A percentile compares a stretch with the other conserved stretches of the same genome.
phyloP scores from a whole-genome alignment of 768 basidiomycete genomes.

The Cystobasidium tubakii region DNA sequence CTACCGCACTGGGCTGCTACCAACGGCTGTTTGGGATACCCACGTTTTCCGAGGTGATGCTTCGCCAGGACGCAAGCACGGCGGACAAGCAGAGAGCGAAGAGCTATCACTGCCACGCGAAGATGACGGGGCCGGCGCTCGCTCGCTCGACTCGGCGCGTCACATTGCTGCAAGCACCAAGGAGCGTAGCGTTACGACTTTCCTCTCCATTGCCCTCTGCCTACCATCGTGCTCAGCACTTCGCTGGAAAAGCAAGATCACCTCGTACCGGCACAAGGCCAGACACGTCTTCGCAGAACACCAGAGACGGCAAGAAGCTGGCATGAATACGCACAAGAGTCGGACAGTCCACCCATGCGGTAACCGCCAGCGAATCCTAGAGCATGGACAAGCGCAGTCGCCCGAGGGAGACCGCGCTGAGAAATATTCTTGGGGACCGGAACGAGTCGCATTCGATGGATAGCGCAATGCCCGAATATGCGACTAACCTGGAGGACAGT shows the following conservation, averaged over 20 bases:
- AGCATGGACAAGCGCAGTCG: constrained; percentile 9
- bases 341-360: background rate
- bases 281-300: background rate
- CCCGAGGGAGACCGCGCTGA: background rate
- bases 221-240: background rate
- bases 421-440: constrained; percentile 31
- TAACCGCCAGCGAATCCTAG: background rate
- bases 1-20: background rate
- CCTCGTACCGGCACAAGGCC: background rate
- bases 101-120: background rate
- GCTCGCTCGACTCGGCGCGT: background rate
- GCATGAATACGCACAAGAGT: background rate
- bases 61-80: background rate
- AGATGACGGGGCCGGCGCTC: background rate
- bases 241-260: background rate
- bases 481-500: constrained; percentile 18
- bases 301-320: constrained; percentile 6
- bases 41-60: background rate
- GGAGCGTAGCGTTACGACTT: constrained; percentile 3
- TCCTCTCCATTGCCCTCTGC: background rate
- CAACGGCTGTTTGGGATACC: constrained; percentile 7
- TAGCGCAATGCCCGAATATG: constrained; percentile 6
- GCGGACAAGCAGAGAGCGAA: background rate
- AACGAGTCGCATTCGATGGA: constrained; percentile 34
- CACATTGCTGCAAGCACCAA: background rate